phyloP scores from a whole-genome alignment of 257 asterid species.

The Fraxinus pennsylvanica region DNA sequence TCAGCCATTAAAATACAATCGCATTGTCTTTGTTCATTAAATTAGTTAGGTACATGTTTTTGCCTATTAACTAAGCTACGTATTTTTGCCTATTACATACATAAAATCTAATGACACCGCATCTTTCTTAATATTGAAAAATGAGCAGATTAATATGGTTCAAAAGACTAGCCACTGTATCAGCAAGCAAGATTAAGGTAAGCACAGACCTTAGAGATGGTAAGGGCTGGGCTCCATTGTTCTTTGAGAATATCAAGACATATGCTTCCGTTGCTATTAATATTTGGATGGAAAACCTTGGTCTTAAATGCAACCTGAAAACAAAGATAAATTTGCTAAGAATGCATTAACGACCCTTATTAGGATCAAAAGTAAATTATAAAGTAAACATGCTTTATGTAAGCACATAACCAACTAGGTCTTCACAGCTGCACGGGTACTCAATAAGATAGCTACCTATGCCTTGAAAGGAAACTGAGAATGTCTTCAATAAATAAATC shows the following conservation, averaged over 20 bases:
- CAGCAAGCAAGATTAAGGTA: background rate
- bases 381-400: background rate
- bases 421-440: background rate
- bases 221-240: slow-evolving; percentile 39
- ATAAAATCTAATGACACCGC: background rate
- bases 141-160: background rate
- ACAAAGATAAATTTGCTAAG: background rate
- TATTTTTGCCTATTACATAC: background rate
- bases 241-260: slow-evolving; percentile 44
- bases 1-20: background rate
- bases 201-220: slow-evolving; percentile 35
- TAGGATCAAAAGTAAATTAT: background rate
- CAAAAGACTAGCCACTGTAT: background rate
- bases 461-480: background rate
- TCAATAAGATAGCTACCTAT: background rate
- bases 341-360: background rate
- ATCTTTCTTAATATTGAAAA: background rate
- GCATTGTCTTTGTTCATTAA: background rate
- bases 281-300: slow-evolving; percentile 38
- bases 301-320: slow-evolving; percentile 42
- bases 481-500: background rate
- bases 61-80: too few species aligned
- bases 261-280: slow-evolving; percentile 41
- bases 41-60: background rate
- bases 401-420: background rate